phyloP scores from a whole-genome alignment of 257 asterid species.

The Primulina huaijiensis region DNA sequence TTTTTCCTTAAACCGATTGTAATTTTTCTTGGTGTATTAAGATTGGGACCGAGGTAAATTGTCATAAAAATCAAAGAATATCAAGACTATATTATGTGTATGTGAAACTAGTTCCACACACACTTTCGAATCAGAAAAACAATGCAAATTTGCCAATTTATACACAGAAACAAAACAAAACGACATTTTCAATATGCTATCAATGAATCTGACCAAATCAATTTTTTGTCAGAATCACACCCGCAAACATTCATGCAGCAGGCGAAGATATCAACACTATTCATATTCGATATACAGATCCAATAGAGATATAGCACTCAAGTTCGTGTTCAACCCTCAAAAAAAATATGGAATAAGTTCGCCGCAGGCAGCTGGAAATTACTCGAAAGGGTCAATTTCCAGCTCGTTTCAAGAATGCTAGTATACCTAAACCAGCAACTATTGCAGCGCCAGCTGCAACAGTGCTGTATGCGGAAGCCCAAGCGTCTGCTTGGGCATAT shows the following conservation, averaged over 20 bases:
- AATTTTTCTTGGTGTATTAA: too few species aligned
- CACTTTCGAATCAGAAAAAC: conserved; percentile 6
- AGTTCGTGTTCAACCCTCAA: conserved; percentile 18
- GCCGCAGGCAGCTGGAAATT: conserved; percentile 8
- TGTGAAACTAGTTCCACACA: conserved; percentile 9
- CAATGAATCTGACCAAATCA: conserved; percentile 27
- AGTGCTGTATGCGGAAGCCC: conserved; percentile 68
- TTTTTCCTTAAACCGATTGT: too few species aligned
- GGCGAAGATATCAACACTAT: conserved; percentile 18
- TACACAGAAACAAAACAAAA: conserved; percentile 14
- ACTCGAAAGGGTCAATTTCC: conserved; percentile 26
- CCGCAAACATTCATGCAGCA: conserved; percentile 12
- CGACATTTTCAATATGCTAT: conserved; percentile 5
- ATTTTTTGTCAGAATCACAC: conserved; percentile 35
- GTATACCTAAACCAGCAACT: conserved; percentile 69
- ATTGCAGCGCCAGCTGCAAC: conserved; percentile 94
- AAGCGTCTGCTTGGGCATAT: conserved; percentile 58
- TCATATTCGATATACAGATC: conserved; percentile 6
- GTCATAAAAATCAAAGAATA: too few species aligned
- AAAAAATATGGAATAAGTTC: not conserved
- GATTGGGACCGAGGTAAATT: too few species aligned
- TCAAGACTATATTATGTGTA: too few species aligned
- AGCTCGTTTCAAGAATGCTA: conserved; percentile 62
- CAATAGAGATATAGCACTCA: conserved; percentile 13
- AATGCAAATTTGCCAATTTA: conserved; percentile 3